Conservation (phyloP, 306 rosid species). For the Fragaria vesca region DNA sequence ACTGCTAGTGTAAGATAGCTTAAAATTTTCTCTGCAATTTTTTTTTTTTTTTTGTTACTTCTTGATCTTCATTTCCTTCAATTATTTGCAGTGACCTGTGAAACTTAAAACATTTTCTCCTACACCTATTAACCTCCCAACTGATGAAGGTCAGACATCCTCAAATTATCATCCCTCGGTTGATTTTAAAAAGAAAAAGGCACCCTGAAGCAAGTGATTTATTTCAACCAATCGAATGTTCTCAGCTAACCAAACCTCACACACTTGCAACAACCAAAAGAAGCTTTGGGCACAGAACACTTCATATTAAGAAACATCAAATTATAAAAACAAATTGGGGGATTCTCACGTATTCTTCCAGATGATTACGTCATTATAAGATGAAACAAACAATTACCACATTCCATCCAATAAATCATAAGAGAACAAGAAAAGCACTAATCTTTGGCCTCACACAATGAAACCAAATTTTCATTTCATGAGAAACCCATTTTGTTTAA, state of each 20-base stretch:
- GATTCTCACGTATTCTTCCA: background rate
- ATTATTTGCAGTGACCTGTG: background rate
- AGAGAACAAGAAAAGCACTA: background rate
- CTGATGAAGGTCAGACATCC: background rate
- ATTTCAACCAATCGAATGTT: background rate
- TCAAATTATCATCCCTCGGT: background rate
- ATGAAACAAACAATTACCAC: background rate
- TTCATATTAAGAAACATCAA: background rate
- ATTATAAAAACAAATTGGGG: background rate
- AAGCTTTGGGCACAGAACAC: background rate
- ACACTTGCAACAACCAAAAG: background rate
- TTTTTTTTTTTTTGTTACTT: background rate
- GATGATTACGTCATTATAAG: background rate
- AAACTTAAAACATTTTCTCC: background rate
- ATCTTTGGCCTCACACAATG: background rate
- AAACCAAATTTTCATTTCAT: background rate
- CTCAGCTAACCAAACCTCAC: background rate
- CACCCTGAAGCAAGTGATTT: background rate
- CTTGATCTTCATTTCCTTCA: background rate
- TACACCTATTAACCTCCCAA: background rate
- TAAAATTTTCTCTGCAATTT: background rate
- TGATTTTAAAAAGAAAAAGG: background rate
- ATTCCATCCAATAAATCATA: background rate
- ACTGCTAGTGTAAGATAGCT: background rate
- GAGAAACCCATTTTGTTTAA: conserved; percentile 10